Conservation (phyloP, 768 basidiomycete species). For the Xerocomellus dryophilus region DNA sequence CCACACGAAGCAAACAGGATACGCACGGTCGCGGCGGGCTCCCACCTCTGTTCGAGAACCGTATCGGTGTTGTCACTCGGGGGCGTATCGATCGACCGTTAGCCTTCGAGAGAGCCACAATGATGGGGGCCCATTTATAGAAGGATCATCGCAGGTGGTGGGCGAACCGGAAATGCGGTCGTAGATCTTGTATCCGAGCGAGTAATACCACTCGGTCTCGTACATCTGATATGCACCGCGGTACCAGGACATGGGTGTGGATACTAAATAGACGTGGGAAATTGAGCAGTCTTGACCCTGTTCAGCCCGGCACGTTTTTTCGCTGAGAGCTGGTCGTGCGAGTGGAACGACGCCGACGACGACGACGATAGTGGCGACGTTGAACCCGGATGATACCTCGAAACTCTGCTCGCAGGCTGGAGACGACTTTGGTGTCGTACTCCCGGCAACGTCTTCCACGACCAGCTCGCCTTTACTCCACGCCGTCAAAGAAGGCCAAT, state of each 20-base stretch:
- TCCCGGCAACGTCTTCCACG: constrained; percentile 65
- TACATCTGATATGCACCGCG: too few species aligned
- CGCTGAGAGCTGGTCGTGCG: constrained; percentile 12
- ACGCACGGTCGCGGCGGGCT: constrained; percentile 5
- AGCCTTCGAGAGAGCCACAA: too few species aligned
- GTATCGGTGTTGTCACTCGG: background rate
- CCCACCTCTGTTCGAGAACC: background rate
- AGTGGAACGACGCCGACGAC: constrained; percentile 11
- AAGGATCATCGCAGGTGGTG: background rate
- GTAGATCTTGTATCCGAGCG: background rate
- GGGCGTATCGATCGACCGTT: constrained; percentile 6
- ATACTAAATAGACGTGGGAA: too few species aligned
- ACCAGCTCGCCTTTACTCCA: constrained; percentile 67
- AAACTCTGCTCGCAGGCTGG: constrained; percentile 24
- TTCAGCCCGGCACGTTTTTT: constrained; percentile 1
- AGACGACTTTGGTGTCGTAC: constrained; percentile 52
- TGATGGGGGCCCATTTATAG: background rate
- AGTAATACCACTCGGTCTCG: too few species aligned
- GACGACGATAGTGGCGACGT: constrained; percentile 11
- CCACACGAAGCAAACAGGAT: background rate
- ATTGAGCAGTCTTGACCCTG: too few species aligned
- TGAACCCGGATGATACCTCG: constrained; percentile 30
- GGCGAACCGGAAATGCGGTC: background rate
- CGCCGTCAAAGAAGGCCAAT: constrained; percentile 53
- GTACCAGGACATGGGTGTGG: too few species aligned